phyloP scores from a whole-genome alignment of 2,329 filamentous ascomycete species.

The Pseudopyrenochaeta lycopersici region DNA sequence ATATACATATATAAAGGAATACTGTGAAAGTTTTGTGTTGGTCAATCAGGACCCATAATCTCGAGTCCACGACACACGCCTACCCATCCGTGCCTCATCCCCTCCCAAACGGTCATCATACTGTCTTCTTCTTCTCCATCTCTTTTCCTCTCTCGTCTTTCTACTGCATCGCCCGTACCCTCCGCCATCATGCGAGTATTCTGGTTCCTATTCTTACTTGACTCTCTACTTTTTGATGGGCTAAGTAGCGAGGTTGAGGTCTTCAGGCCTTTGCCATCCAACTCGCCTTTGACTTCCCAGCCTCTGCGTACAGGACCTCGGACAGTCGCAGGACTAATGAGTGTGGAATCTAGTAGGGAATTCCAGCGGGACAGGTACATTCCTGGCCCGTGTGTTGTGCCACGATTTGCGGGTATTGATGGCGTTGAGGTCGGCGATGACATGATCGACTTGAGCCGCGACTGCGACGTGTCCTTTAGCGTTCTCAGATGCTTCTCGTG shows the following conservation, averaged over 20 bases:
- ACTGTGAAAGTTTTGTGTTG: neutral
- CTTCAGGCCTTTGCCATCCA: conserved; percentile 45
- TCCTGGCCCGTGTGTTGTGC: conserved; percentile 69
- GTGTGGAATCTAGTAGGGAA: conserved; percentile 72
- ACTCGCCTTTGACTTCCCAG: conserved; percentile 49
- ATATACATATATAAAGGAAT: neutral
- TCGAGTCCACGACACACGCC: conserved; percentile 44
- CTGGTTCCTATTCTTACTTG: conserved; percentile 10
- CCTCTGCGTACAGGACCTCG: conserved; percentile 62
- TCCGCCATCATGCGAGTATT: conserved; percentile 27
- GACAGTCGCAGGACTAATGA: conserved; percentile 68
- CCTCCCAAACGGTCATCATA: conserved; percentile 40
- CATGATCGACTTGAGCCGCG: conserved; percentile 67
- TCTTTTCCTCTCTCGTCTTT: conserved; percentile 40
- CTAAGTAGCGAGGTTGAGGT: conserved; percentile 23
- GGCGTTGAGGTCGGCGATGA: conserved; percentile 11
- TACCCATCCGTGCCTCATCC: conserved; percentile 43
- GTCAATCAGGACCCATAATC: conserved; percentile 41
- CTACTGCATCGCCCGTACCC: conserved; percentile 35
- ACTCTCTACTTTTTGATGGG: conserved; percentile 17
- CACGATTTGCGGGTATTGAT: conserved; percentile 10
- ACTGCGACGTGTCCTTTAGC: conserved; percentile 28
- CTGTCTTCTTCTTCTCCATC: conserved; percentile 42
- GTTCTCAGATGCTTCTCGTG: conserved; percentile 67
- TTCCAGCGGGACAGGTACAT: conserved; percentile 79